Evolutionary conservation across 2,329 filamentous ascomycete genomes (phyloP).

Genomic region (Ophiostoma pallidulum): DNA sequence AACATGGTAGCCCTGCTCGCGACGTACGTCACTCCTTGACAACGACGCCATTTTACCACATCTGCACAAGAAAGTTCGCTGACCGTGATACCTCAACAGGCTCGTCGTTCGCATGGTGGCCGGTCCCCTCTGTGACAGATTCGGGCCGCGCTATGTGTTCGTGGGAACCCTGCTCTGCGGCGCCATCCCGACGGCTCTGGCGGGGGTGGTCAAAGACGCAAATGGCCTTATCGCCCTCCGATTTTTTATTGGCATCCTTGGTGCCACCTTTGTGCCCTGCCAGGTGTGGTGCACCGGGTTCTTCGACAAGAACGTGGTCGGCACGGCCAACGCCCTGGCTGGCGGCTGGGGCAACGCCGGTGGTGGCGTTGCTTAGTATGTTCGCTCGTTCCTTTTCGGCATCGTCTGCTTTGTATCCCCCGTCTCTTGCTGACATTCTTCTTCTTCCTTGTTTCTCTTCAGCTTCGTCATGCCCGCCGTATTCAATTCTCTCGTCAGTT

Average conservation of each 20-base stretch:
- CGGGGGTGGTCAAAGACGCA: conserved; percentile 62
- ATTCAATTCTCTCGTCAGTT: conserved; percentile 61
- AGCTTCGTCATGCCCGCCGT: conserved; percentile 81
- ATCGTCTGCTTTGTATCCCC: too few species aligned
- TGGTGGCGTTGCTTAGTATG: conserved; percentile 69
- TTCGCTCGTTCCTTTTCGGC: background rate
- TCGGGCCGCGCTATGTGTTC: conserved; percentile 71
- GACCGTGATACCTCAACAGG: conserved; percentile 25
- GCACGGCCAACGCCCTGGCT: conserved; percentile 75
- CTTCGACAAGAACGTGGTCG: conserved; percentile 85
- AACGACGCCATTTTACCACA: too few species aligned
- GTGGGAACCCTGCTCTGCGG: conserved; percentile 65
- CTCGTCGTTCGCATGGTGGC: conserved; percentile 68
- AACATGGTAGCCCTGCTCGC: conserved; percentile 75
- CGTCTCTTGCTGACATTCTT: background rate
- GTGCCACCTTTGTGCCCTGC: conserved; percentile 71
- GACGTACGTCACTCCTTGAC: conserved; percentile 46
- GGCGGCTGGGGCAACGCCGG: conserved; percentile 80
- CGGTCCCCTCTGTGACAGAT: conserved; percentile 75
- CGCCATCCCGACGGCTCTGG: conserved; percentile 72
- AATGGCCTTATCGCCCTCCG: conserved; percentile 59
- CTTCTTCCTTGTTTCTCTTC: too few species aligned
- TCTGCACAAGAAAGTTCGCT: too few species aligned
- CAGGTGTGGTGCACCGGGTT: conserved; percentile 89
- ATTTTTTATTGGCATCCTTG: conserved; percentile 73